Base-by-base conservation (phyloP, 768 basidiomycete species). In the Amanita exitialis region DNA sequence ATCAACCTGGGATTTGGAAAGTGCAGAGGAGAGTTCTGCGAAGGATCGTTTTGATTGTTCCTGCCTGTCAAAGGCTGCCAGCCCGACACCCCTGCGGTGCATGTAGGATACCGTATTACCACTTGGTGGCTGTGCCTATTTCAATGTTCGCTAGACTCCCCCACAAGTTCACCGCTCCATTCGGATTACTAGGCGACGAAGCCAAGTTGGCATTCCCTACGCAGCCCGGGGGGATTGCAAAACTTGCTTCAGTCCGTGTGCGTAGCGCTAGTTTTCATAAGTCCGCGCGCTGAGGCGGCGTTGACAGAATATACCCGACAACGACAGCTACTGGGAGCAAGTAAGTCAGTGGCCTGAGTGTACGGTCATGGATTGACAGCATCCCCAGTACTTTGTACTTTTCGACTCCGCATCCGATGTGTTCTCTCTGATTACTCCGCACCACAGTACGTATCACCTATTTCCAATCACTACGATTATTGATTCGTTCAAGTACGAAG, bases 391-490 rank as follows among this genome's bases (percentile, higher is more conserved):
- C 61, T 82, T 86, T 56, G 66, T 77, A 42, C 72, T 96, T 15
- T 95, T 95, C 62, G 90, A 94, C 69, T 86, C 89, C 6, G 79
- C 89, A 1, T 88, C 90, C 0, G 91, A 95, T 58, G 90, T 93
- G 34, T 93, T 90, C 67, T 88, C 92, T 13, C 77, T 95, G 46
- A 84, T 94, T 58, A 82, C 87, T 2, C 80, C 88, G 0, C 81
- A 90, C 57, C 90, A 94, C 62, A 78, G 90, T 92, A 69, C 54
- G 86, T 70, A 27, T 44, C 45, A 32, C 38, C 51, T 54, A 48
- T 36, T 32, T 52, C 16, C 30, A 47, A 55, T 60, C 38, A 13
- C 15, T 4, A 1, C 10, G 28, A 10, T 13, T 13, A 12, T 37
- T 48, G 59, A 49, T 16, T 54, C 30, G 27, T 41, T 52, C 47